Conservation (phyloP, 306 rosid species). For the Vigna trinervia region DNA sequence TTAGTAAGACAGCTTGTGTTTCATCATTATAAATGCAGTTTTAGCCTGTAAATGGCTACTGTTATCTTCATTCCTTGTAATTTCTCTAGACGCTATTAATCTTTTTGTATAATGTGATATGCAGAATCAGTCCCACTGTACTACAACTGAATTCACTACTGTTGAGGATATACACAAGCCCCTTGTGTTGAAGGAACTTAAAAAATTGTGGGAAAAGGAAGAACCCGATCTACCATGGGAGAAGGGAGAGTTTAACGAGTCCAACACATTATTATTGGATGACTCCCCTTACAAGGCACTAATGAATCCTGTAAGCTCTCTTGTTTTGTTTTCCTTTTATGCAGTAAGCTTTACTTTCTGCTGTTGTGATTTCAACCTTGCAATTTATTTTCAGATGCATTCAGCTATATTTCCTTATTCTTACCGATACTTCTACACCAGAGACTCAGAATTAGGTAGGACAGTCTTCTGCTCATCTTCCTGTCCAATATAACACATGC, state of each 20-base stretch:
- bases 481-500: neutral
- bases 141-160: slow-evolving; percentile 59
- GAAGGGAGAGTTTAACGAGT: slow-evolving; percentile 74
- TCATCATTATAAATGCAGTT: slow-evolving; percentile 29
- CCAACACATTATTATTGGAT: slow-evolving; percentile 86
- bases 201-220: slow-evolving; percentile 74
- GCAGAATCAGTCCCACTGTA: slow-evolving; percentile 78
- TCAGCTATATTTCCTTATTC: slow-evolving; percentile 83
- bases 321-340: slow-evolving; percentile 33
- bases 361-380: slow-evolving; percentile 16
- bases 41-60: slow-evolving; percentile 16
- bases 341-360: slow-evolving; percentile 25
- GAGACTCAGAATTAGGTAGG: slow-evolving; percentile 82
- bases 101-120: slow-evolving; percentile 35
- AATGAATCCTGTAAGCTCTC: slow-evolving; percentile 77
- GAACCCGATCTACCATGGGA: slow-evolving; percentile 74
- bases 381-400: slow-evolving; percentile 62
- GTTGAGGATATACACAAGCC: slow-evolving; percentile 68
- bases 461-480: slow-evolving; percentile 25
- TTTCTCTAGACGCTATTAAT: slow-evolving; percentile 26
- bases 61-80: slow-evolving; percentile 21
- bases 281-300: slow-evolving; percentile 93
- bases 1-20: slow-evolving; percentile 7
- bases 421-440: slow-evolving; percentile 49
- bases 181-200: slow-evolving; percentile 80